These are phyloP conservation scores for Ogataea thermomethanolica DNA, from an alignment of 805 yeast genomes.

Conservation along the genomic window DNA sequence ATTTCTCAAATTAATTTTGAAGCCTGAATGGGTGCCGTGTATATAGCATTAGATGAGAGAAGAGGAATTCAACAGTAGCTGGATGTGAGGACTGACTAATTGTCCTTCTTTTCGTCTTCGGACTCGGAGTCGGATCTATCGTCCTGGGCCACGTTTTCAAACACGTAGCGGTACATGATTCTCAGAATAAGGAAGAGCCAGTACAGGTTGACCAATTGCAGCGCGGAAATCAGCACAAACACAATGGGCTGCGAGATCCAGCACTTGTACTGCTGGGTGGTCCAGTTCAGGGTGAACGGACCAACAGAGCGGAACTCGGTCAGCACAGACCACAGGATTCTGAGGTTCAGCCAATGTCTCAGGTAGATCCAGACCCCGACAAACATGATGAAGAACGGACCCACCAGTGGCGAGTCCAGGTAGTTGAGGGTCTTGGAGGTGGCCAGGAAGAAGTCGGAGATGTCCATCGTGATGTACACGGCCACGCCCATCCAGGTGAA, in stretches of 20 bases:
- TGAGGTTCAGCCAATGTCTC: slow-evolving; percentile 82
- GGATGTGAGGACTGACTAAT: slow-evolving; percentile 5
- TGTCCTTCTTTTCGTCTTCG: slow-evolving; percentile 31
- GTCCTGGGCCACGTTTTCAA: slow-evolving; percentile 62
- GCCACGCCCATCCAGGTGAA: slow-evolving; percentile 95
- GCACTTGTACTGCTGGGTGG: slow-evolving; percentile 91
- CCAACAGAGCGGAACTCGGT: slow-evolving; percentile 90
- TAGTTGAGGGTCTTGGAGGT: slow-evolving; percentile 84
- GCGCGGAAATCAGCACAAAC: slow-evolving; percentile 67
- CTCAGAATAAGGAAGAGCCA: slow-evolving; percentile 85
- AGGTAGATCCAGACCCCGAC: slow-evolving; percentile 77
- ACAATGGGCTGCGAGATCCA: slow-evolving; percentile 93
- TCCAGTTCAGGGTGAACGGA: slow-evolving; percentile 74
- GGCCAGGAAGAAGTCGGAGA: slow-evolving; percentile 86
- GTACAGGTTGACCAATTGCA: slow-evolving; percentile 81
- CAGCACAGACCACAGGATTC: slow-evolving; percentile 75
- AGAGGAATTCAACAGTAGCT: no score
- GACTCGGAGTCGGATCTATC: slow-evolving; percentile 77
- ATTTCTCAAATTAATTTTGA: slow-evolving; percentile 8
- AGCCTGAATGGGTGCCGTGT: slow-evolving; percentile 4
- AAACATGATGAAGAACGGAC: slow-evolving; percentile 67
- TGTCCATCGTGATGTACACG: slow-evolving; percentile 92
- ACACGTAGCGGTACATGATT: slow-evolving; percentile 63
- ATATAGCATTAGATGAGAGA: slow-evolving; percentile 3
- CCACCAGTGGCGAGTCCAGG: slow-evolving; percentile 61